Base-by-base conservation (phyloP, 495 filamentous ascomycete genomes). In the Neohortaea acidophila region DNA sequence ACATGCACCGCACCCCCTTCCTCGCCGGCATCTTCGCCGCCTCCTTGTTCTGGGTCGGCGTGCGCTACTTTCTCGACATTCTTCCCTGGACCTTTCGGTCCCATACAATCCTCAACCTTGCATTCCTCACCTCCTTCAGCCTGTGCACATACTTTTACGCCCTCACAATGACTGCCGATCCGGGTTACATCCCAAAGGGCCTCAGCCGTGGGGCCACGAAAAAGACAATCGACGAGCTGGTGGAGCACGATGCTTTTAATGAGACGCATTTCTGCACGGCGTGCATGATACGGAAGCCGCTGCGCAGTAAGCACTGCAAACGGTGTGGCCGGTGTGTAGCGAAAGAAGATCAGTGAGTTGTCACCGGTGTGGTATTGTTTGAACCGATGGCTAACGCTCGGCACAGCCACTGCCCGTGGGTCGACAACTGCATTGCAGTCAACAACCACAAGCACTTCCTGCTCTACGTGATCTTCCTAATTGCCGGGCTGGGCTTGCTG, bases 401-500 rank as follows among this genome's bases (percentile, higher is more conserved):
- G 29, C 11, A n/a, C 21, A 96, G 87, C 51, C 89, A 97, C 55
- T 97, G 89, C 51, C 89, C 89, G 0, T 97, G 89, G 89, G 84
- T 94, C 25, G 77, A 89, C 58, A 94, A 94, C 60, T 97, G 89
- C 53, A 72, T 97, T 26, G 89, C 81, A 28, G 68, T 86, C 26
- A 94, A 93, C 53, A 97, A 97, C 54, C 77, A 92, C 49, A 75
- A 89, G 3, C 91, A 94, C 51, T 97, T 97, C 61, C 78, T 94
- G 41, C 57, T 94, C 17, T 97, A 93, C 53, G 67, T 94, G 22
- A 57, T 84, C 14, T 79, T 61, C 45, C 59, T 96, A 27, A 77
- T 84, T 48, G 45, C 80, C 14, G 83, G 82, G 20, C 77, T 96
- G 38, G 44, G 81, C 10, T 44, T 75, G 5, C 78, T 79, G 35